Evolutionary conservation across 83 land plant species (phyloP).

Genomic region (Isoetes engelmannii): DNA sequence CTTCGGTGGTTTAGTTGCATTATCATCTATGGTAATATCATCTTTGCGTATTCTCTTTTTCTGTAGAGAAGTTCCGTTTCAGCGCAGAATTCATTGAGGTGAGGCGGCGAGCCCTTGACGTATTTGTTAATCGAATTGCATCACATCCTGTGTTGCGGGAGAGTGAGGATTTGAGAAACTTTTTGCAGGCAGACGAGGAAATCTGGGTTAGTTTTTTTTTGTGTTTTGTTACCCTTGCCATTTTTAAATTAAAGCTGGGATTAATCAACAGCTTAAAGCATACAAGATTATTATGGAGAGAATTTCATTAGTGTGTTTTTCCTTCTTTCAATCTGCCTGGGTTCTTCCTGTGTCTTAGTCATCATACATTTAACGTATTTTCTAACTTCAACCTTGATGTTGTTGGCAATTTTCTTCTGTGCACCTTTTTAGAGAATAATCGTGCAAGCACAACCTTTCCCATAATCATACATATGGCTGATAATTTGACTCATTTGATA

Average conservation of each 20-base stretch:
- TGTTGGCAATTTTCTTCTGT: too few species aligned
- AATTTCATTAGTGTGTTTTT: not conserved
- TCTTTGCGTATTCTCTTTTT: constrained; percentile 16
- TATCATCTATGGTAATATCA: too few species aligned
- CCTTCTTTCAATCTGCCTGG: not conserved
- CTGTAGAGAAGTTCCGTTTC: constrained; percentile 94
- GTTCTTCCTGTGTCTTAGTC: too few species aligned
- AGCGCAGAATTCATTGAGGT: constrained; percentile 96
- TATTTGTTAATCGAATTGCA: constrained; percentile 80
- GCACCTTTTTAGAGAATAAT: too few species aligned
- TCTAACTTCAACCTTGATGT: too few species aligned
- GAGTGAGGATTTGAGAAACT: constrained; percentile 79
- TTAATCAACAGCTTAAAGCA: not conserved
- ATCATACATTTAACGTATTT: too few species aligned
- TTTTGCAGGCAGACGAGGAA: constrained; percentile 95
- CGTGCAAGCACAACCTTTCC: too few species aligned
- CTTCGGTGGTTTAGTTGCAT: too few species aligned
- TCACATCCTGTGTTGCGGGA: constrained; percentile 68
- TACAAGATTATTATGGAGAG: not conserved
- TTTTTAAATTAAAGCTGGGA: too few species aligned
- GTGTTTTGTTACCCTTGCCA: too few species aligned
- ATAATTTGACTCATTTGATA: not conserved
- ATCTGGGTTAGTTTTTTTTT: constrained; percentile 31
- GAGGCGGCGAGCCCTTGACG: constrained; percentile 79
- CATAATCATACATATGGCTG: too few species aligned